A percentile compares a stretch with the other conserved stretches of the same genome.
phyloP scores from a whole-genome alignment of 441 rosid genomes.

The Eutrema salsugineum region DNA sequence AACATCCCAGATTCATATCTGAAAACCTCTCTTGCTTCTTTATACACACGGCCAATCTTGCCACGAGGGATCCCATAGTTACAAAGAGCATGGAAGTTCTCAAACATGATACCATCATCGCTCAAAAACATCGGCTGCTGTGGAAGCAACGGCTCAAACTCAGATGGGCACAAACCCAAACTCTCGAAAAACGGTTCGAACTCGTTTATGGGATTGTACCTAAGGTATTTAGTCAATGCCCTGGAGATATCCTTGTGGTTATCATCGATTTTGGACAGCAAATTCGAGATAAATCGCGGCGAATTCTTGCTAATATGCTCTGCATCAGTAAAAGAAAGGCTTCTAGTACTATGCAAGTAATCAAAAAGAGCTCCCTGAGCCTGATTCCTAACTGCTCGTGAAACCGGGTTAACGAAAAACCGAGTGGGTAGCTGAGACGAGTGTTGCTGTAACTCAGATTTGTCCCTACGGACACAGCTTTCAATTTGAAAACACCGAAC shows the following conservation, averaged over 20 bases:
- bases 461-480: constrained; percentile 17
- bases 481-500: constrained; percentile 34
- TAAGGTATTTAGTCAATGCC: constrained; percentile 47
- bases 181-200: constrained; percentile 87
- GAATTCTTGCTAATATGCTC: constrained; percentile 85
- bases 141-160: constrained; percentile 45
- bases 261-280: constrained; percentile 50
- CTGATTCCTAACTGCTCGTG: constrained; percentile 42
- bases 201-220: constrained; percentile 77
- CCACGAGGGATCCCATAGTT: constrained; percentile 64
- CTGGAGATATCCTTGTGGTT: constrained; percentile 40
- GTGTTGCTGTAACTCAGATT: constrained; percentile 11
- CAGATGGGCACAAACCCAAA: constrained; percentile 54
- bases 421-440: constrained; percentile 29
- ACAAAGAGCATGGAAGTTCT: constrained; percentile 56
- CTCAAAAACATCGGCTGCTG: constrained; percentile 44
- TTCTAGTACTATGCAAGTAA: constrained; percentile 69
- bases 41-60: constrained; percentile 63
- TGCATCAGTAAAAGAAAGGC: constrained; percentile 52
- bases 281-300: constrained; percentile 41
- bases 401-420: constrained; percentile 26
- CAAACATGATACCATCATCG: constrained; percentile 59
- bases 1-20: constrained; percentile 41
- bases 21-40: constrained; percentile 60
- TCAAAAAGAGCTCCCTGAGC: constrained; percentile 66